Evolutionary conservation across 192 early-diverging fungal genomes (phyloP).

Genomic region (Coemansia sp.): DNA sequence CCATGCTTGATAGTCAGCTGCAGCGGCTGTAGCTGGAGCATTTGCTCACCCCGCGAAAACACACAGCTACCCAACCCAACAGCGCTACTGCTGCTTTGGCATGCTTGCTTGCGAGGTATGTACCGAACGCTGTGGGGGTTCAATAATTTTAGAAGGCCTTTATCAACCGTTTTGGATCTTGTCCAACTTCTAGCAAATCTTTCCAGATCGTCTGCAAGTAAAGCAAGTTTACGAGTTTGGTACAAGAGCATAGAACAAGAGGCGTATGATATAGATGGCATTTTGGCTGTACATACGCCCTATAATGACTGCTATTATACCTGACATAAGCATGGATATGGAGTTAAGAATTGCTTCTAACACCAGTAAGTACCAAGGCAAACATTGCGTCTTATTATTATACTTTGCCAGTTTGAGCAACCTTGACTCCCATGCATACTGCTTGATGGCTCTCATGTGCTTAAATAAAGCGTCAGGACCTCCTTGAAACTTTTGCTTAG

Average conservation of each 20-base stretch:
- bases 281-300: neutral
- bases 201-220: neutral
- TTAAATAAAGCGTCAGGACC: neutral
- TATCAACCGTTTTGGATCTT: neutral
- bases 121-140: neutral
- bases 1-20: conserved; percentile 14
- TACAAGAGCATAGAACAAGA: neutral
- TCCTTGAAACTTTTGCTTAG: neutral
- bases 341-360: neutral
- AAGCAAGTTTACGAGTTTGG: neutral
- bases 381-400: neutral
- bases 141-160: neutral
- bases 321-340: neutral
- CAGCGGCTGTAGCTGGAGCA: conserved; percentile 8
- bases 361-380: neutral
- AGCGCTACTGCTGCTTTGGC: neutral
- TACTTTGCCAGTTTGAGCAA: neutral
- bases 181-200: neutral
- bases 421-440: conserved; percentile 6
- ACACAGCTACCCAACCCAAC: conserved; percentile 6
- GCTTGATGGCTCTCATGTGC: conserved; percentile 6
- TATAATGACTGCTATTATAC: neutral
- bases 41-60: conserved; percentile 25
- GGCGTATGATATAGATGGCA: neutral
- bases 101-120: neutral